A percentile compares a stretch with the other conserved stretches of the same genome.
Evolutionary conservation across 768 basidiomycete species (phyloP).

Genomic region (Calocybe gangraenosa): DNA sequence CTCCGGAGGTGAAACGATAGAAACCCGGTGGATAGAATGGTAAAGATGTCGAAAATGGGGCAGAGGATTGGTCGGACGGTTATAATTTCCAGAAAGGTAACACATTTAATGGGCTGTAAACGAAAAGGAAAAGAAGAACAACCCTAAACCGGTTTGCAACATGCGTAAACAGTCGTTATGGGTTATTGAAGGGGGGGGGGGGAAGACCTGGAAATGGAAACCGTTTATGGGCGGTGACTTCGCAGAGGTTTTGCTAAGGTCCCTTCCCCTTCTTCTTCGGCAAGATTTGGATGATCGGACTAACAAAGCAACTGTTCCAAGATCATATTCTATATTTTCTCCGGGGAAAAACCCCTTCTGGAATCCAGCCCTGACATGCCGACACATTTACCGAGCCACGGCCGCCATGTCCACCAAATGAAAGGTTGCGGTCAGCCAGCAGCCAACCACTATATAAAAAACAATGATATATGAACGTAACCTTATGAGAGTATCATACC

Average conservation of each 20-base stretch:
- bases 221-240: slow-evolving; percentile 15
- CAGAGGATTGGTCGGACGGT: slow-evolving; percentile 22
- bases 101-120: slow-evolving; percentile 24
- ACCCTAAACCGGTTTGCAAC: slow-evolving; percentile 37
- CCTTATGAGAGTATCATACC: slow-evolving; percentile 12
- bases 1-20: slow-evolving; percentile 16
- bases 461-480: neutral
- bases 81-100: slow-evolving; percentile 30
- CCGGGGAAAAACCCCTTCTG: slow-evolving; percentile 26
- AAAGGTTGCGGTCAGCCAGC: neutral
- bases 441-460: too few relatives aligned
- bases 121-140: slow-evolving; percentile 20
- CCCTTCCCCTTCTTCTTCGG: slow-evolving; percentile 31
- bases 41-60: slow-evolving; percentile 14
- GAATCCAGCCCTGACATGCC: slow-evolving; percentile 19
- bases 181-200: too few relatives aligned
- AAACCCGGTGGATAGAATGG: slow-evolving; percentile 13
- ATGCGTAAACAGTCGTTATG: slow-evolving; percentile 40
- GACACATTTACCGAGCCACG: slow-evolving; percentile 17
- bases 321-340: slow-evolving; percentile 30
- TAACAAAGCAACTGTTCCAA: slow-evolving; percentile 28
- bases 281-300: slow-evolving; percentile 39
- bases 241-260: slow-evolving; percentile 8
- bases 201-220: slow-evolving; percentile 35
- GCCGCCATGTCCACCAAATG: slow-evolving; percentile 25